phyloP scores from a whole-genome alignment of 768 basidiomycete species.

The Termitomyces sp. region DNA sequence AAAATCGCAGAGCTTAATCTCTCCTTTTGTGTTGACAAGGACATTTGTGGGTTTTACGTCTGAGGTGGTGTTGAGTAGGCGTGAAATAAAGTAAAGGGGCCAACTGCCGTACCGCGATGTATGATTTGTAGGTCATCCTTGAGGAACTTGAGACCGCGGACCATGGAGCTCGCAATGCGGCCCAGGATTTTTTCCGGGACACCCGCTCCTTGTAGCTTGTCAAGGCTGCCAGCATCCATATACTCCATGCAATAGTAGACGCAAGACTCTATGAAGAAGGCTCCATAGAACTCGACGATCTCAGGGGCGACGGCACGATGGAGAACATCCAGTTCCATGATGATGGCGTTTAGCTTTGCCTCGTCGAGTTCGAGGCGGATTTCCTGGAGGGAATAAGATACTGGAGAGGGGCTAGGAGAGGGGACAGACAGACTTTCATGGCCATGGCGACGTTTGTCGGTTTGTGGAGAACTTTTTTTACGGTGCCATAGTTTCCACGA shows the following conservation, averaged over 20 bases:
- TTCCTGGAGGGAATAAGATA: conserved; percentile 53
- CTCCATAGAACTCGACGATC: conserved; percentile 98
- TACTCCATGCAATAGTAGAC: conserved; percentile 99
- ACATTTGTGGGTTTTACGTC: conserved; percentile 96
- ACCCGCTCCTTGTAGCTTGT: conserved; percentile 62
- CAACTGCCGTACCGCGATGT: conserved; percentile 37
- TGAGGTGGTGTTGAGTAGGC: conserved; percentile 19
- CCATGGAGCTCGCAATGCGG: conserved; percentile 76
- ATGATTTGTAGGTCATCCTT: conserved; percentile 90
- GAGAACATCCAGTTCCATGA: conserved; percentile 98
- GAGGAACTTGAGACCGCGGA: conserved; percentile 86
- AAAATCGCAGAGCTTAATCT: conserved; percentile 96
- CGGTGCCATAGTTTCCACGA: conserved; percentile 95
- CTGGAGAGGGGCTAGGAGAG: conserved; percentile 2
- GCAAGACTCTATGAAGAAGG: conserved; percentile 99
- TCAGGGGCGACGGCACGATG: conserved; percentile 88
- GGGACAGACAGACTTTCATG: conserved; percentile 76
- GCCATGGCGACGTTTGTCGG: conserved; percentile 97
- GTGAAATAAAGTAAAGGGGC: background rate
- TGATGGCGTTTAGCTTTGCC: conserved; percentile 89
- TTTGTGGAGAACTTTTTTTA: conserved; percentile 90
- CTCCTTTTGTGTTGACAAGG: conserved; percentile 80
- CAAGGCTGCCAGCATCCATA: conserved; percentile 98
- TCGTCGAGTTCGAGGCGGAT: conserved; percentile 95
- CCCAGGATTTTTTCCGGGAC: conserved; percentile 79